These are phyloP conservation scores for Alternaria burnsii DNA, from an alignment of 2,329 filamentous ascomycete species.

Conservation along the genomic window DNA sequence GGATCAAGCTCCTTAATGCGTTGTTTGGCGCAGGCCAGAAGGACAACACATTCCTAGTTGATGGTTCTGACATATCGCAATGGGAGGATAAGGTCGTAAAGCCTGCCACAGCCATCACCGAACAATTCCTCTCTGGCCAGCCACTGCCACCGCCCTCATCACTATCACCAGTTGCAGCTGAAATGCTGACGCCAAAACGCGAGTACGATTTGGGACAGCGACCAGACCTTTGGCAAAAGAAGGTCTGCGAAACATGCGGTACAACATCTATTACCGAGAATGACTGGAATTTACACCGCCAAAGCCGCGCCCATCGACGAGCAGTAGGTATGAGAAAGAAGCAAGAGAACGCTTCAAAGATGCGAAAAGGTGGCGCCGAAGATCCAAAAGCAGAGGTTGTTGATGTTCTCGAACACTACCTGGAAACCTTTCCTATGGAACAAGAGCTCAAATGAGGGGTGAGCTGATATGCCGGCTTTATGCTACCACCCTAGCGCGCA, in stretches of 20 bases:
- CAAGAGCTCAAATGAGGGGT: not conserved
- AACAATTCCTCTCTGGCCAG: constrained; percentile 66
- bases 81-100: constrained; percentile 72
- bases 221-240: constrained; percentile 58
- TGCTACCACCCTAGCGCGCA: not conserved
- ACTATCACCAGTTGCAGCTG: constrained; percentile 65
- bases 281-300: constrained; percentile 66
- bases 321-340: constrained; percentile 44
- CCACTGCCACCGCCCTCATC: constrained; percentile 62
- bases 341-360: constrained; percentile 22
- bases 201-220: constrained; percentile 56
- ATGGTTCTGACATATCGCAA: constrained; percentile 73
- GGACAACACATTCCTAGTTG: constrained; percentile 76
- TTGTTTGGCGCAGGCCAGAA: constrained; percentile 64
- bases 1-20: constrained; percentile 78
- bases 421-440: constrained; percentile 18
- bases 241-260: constrained; percentile 76
- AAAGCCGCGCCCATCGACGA: constrained; percentile 62
- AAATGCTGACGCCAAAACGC: constrained; percentile 66
- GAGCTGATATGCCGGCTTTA: not conserved
- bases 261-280: constrained; percentile 64
- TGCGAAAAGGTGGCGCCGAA: constrained; percentile 1
- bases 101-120: constrained; percentile 70
- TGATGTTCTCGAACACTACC: constrained; percentile 35
- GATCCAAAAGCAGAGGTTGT: constrained; percentile 24